These are phyloP conservation scores for Amphichorda felina DNA, from an alignment of 2,329 filamentous ascomycete species.

Conservation along the genomic window DNA sequence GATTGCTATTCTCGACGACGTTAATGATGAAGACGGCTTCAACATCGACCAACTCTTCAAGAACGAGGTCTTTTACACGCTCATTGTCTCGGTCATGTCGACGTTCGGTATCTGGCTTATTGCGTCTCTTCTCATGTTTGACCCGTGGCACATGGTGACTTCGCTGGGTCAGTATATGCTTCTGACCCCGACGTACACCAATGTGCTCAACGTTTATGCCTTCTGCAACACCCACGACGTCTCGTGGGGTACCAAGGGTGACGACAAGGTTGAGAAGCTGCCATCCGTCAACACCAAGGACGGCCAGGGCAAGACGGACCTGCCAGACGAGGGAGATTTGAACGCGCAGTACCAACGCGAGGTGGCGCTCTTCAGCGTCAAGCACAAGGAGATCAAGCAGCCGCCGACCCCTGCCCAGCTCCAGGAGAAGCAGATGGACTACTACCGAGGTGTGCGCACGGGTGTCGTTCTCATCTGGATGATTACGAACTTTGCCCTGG, in stretches of 20 bases:
- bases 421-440: constrained; percentile 87
- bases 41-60: constrained; percentile 63
- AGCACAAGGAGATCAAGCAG: constrained; percentile 62
- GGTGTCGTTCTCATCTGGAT: constrained; percentile 93
- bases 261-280: constrained; percentile 87
- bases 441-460: constrained; percentile 92
- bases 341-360: constrained; percentile 93
- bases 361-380: constrained; percentile 58
- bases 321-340: constrained; percentile 88
- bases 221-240: constrained; percentile 99
- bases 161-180: constrained; percentile 89
- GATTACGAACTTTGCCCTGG: constrained; percentile 84
- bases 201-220: constrained; percentile 96
- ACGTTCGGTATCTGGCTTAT: constrained; percentile 92
- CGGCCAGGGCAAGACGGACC: constrained; percentile 81
- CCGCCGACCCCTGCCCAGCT: constrained; percentile 39
- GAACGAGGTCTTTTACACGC: constrained; percentile 82
- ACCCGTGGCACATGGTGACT: constrained; percentile 99
- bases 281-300: constrained; percentile 83
- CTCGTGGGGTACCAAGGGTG: constrained; percentile 95
- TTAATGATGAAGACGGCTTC: constrained; percentile 51
- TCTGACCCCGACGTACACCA: constrained; percentile 92
- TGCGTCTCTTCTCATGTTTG: constrained; percentile 86
- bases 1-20: constrained; percentile 64
- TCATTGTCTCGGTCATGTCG: constrained; percentile 84